These are phyloP conservation scores for Vicia sativa DNA, from an alignment of 306 rosid species.

Conservation along the genomic window DNA sequence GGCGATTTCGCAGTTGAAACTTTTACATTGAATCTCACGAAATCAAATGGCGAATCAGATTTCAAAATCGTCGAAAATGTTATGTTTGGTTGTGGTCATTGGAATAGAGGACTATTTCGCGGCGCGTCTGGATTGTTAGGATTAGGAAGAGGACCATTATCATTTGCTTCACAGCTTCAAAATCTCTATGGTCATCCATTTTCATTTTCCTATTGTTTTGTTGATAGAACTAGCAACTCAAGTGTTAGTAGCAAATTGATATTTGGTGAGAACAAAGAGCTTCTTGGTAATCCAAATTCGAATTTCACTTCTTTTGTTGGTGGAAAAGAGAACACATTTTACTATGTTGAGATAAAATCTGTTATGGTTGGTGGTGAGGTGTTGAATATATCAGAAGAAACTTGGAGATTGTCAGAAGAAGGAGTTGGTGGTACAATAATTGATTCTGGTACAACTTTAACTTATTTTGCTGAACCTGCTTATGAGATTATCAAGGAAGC, in stretches of 20 bases:
- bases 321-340: conserved; percentile 71
- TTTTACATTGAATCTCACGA: conserved; percentile 66
- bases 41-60: conserved; percentile 25
- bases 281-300: conserved; percentile 58
- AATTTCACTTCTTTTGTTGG: conserved; percentile 70
- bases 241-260: conserved; percentile 79
- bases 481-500: conserved; percentile 64
- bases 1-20: conserved; percentile 76
- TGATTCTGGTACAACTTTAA: conserved; percentile 86
- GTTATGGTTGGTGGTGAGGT: conserved; percentile 65
- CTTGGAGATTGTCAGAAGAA: conserved; percentile 58
- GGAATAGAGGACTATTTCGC: conserved; percentile 88
- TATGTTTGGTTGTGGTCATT: conserved; percentile 93
- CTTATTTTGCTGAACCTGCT: conserved; percentile 80
- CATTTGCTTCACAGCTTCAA: conserved; percentile 84
- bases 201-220: conserved; percentile 88
- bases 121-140: conserved; percentile 90
- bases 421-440: conserved; percentile 79
- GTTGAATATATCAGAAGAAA: conserved; percentile 60
- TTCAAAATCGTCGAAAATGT: conserved; percentile 36
- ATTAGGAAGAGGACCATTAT: conserved; percentile 80
- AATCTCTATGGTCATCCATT: conserved; percentile 84
- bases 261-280: conserved; percentile 71
- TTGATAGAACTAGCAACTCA: conserved; percentile 69
- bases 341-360: conserved; percentile 67